These are phyloP conservation scores for Fomitopsis pinicola DNA, from an alignment of 1,284 basidiomycete genomes.

Conservation along the genomic window DNA sequence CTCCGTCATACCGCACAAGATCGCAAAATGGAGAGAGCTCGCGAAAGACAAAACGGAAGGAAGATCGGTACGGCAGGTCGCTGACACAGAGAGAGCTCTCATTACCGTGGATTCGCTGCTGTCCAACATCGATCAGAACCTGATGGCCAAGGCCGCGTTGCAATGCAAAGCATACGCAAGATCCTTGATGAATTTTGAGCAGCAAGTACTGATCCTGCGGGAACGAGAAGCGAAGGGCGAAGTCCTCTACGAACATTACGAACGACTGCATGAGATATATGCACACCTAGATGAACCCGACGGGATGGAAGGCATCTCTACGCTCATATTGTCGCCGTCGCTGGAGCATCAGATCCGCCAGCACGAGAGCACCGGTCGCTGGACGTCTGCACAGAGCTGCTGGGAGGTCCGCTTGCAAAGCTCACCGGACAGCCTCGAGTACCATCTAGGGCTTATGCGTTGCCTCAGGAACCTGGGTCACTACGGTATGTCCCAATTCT, in stretches of 20 bases:
- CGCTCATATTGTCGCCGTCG: conserved; percentile 84
- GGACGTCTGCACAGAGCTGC: conserved; percentile 99
- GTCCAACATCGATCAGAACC: conserved; percentile 79
- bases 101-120: conserved; percentile 75
- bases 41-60: conserved; percentile 45
- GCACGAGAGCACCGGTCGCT: conserved; percentile 95
- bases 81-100: conserved; percentile 53
- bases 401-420: conserved; percentile 98
- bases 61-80: conserved; percentile 25
- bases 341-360: conserved; percentile 97
- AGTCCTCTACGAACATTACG: conserved; percentile 79
- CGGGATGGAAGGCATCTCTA: conserved; percentile 98
- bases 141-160: conserved; percentile 92
- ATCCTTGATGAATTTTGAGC: conserved; percentile 93
- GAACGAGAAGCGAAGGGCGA: conserved; percentile 38
- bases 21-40: conserved; percentile 40
- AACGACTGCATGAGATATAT: conserved; percentile 94
- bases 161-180: conserved; percentile 94
- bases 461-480: conserved; percentile 96
- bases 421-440: conserved; percentile 83
- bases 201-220: conserved; percentile 60
- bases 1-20: conserved; percentile 59
- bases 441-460: conserved; percentile 87
- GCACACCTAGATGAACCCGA: conserved; percentile 96
- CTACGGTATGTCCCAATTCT: conserved; percentile 64